Conservation (phyloP, 202 grass and related monocot genomes). For the Schoenoplectus tabernaemontani region DNA sequence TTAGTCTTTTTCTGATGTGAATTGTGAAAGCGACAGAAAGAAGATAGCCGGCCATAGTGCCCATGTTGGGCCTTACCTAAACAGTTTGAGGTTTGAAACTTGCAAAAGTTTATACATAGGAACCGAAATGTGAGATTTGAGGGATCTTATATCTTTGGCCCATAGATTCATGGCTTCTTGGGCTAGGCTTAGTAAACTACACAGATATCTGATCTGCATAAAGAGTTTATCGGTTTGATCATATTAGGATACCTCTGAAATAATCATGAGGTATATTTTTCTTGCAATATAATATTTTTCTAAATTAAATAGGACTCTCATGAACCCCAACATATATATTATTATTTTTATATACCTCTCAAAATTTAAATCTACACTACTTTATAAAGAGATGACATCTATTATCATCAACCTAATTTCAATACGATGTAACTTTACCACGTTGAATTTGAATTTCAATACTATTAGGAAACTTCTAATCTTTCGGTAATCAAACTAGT, state of each 20-base stretch:
- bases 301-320: too few relatives aligned
- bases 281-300: too few relatives aligned
- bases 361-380: too few relatives aligned
- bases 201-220: too few relatives aligned
- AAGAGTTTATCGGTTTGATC: too few relatives aligned
- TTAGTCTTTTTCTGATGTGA: background rate
- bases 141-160: background rate
- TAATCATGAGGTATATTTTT: background rate
- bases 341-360: too few relatives aligned
- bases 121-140: background rate
- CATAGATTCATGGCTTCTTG: too few relatives aligned
- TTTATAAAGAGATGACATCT: too few relatives aligned
- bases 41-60: background rate
- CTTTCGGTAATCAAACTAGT: background rate
- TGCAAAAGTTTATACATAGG: background rate
- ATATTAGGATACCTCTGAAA: too few relatives aligned
- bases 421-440: background rate
- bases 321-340: too few relatives aligned
- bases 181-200: background rate
- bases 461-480: background rate
- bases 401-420: too few relatives aligned
- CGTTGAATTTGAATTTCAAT: background rate
- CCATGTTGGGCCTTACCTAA: background rate
- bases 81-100: background rate
- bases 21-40: background rate